Evolutionary conservation across 805 yeast species (phyloP), one percentile per base, ranked within the genome.

Genomic region (Sugiyamaella marilandica): DNA sequence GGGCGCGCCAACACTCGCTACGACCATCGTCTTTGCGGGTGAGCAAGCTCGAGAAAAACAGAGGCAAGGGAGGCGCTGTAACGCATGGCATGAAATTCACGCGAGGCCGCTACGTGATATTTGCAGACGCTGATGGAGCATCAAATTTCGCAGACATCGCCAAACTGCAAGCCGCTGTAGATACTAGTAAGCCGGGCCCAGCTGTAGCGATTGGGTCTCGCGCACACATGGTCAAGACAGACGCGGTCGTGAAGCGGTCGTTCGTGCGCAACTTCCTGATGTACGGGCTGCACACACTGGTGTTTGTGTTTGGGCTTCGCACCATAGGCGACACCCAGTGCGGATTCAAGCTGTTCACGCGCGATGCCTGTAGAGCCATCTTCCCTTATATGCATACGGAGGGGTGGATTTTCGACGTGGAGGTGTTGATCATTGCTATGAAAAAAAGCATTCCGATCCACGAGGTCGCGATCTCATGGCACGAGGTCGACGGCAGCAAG

Each of bases 111-210:
- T 84, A 79, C 61, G 80, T 82, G 10, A 76, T 94, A 9, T 94
- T 94, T 73, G 98, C 96, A 1, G 99, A 94, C 70, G 99, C 98
- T 0, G 99, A 94, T 70, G 98, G 98, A 33, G 98, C 99, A 3
- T 84, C 95, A 24, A 76, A 78, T 59, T 94, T 94, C 65, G 63
- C 79, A 24, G 97, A 91, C 67, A 73, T 86, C 24, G 64, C 64
- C 1, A 79, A 76, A 52, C 73, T 91, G 53, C 57, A 81, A 10
- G 64, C 63, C 2, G 69, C 73, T 10, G 73, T 85, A 29, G 60
- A 71, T 31, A 53, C 52, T 10, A 41, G 49, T 47, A 59, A 45
- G 14, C 21, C 47, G 1, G 50, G 61, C 5, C 78, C 89, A 0
- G 86, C 82, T 0, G 73, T 92, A 16, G 90, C 94, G 0, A 79